Base-by-base conservation (phyloP, 1,139 yeast species). In the Nakaseomyces bracarensis region DNA sequence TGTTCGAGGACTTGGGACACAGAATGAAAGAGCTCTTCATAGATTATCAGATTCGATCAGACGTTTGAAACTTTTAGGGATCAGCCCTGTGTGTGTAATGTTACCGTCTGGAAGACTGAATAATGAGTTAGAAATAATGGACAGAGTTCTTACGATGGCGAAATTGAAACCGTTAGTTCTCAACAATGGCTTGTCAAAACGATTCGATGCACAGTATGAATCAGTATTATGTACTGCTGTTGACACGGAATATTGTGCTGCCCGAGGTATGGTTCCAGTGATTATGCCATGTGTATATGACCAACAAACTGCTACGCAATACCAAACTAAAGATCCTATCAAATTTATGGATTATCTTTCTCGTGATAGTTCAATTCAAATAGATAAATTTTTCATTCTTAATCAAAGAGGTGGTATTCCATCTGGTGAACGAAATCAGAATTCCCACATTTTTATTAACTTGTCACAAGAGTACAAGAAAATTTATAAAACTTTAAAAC, bases 381-480 rank as follows among this genome's bases (percentile, higher is more conserved):
- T 91, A 25, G 97, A 91, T 49, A 91, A 91, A 51, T 65, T 91
- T 23, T 77, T 91, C 7, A 76, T 82, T 50, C 67, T 91, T 23
- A 96, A 87, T 52, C 77, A 79, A 0, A 60, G 74, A 11, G 98
- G 98, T 1, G 98, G 98, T 0, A 81, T 86, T 9, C 97, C 97
- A 0, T 82, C 94, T 0, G 69, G 79, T 26, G 96, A 87, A 57
- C 69, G 97, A 48, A 74, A 75, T 44, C 79, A 81, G 42, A 78
- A 91, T 3, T 77, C 96, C 19, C 98, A 91, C 63, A 95, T 91
- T 1, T 82, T 82, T 48, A 79, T 91, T 47, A 91, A 91, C 56
- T 64, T 91, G 38, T 74, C 79, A 6, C 97, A 91, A 60, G 98
- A 91, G 55, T 81, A 74, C 52, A 70, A 77, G 1, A 81, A 74